A percentile compares a stretch with the other conserved stretches of the same genome.
These are phyloP conservation scores for Plectranthus barbatus DNA, from an alignment of 257 asterid species.

Conservation along the genomic window DNA sequence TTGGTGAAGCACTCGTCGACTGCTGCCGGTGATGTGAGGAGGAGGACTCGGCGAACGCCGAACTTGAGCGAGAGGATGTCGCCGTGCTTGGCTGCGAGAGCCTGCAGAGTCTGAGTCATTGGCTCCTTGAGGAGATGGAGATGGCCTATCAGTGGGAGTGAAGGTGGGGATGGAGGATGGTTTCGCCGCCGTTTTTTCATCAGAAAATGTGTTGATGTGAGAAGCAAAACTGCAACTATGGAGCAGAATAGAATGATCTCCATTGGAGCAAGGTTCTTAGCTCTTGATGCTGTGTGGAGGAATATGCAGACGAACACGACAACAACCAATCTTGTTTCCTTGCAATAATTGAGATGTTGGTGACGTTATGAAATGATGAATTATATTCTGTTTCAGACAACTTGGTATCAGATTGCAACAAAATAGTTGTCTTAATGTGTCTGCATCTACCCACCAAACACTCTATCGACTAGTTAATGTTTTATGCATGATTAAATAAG, in stretches of 20 bases:
- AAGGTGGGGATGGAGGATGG: constrained; percentile 22
- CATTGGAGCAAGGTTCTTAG: not conserved
- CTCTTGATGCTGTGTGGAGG: too few species aligned
- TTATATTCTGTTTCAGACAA: too few species aligned
- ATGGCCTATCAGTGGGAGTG: constrained; percentile 25
- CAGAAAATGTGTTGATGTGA: not conserved
- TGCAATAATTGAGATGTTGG: not conserved
- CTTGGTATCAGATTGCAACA: too few species aligned
- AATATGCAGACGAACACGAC: too few species aligned
- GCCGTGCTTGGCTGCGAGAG: constrained; percentile 24
- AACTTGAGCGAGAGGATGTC: constrained; percentile 8
- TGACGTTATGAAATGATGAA: too few species aligned
- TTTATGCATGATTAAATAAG: too few species aligned
- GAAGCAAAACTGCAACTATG: not conserved
- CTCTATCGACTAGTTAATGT: too few species aligned
- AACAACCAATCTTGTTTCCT: not conserved
- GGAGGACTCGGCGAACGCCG: constrained; percentile 14
- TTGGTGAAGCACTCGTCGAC: constrained; percentile 27
- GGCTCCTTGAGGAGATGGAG: constrained; percentile 22
- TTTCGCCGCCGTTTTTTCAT: constrained; percentile 1
- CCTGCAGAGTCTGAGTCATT: constrained; percentile 4
- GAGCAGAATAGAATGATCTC: not conserved
- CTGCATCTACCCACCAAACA: too few species aligned
- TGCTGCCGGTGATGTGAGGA: constrained; percentile 16
- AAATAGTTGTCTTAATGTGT: too few species aligned